These are phyloP conservation scores for Aquilaria yunnanensis DNA, from an alignment of 345 rosid genomes.

Conservation along the genomic window DNA sequence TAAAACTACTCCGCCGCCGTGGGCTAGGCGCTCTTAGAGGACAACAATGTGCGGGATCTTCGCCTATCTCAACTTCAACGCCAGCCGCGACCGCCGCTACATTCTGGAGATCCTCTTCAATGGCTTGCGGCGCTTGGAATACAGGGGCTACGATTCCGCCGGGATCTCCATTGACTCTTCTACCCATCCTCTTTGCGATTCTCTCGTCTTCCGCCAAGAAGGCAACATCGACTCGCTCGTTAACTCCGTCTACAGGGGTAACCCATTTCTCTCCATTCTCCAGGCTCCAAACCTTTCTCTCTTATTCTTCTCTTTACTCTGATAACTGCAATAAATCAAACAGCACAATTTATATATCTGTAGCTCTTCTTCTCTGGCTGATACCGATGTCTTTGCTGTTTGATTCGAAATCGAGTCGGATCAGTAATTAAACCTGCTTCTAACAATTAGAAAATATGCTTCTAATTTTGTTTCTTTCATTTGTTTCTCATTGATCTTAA, in stretches of 20 bases:
- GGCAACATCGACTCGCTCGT: constrained; percentile 98
- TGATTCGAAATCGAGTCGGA: too few species aligned
- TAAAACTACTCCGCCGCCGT: too few species aligned
- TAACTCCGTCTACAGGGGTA: constrained; percentile 83
- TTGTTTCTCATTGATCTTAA: not conserved
- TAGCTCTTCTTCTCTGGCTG: too few species aligned
- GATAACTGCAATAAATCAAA: too few species aligned
- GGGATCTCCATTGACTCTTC: constrained; percentile 76
- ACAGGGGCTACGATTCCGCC: constrained; percentile 94
- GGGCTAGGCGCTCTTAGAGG: too few species aligned
- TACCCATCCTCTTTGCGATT: constrained; percentile 20
- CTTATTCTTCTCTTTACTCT: too few species aligned
- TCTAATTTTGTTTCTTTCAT: not conserved
- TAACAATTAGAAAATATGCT: too few species aligned
- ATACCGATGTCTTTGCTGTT: too few species aligned
- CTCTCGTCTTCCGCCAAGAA: constrained; percentile 80
- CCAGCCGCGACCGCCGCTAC: constrained; percentile 60
- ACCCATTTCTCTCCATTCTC: not conserved
- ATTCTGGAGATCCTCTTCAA: constrained; percentile 89
- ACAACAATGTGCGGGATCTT: constrained; percentile 87
- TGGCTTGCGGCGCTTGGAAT: constrained; percentile 94
- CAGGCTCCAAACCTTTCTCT: not conserved
- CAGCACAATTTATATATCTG: too few species aligned
- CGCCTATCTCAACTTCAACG: constrained; percentile 81
- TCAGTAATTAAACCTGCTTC: too few species aligned